phyloP scores from a whole-genome alignment of 2,329 filamentous ascomycete species.

The Aspergillus ibericus region DNA sequence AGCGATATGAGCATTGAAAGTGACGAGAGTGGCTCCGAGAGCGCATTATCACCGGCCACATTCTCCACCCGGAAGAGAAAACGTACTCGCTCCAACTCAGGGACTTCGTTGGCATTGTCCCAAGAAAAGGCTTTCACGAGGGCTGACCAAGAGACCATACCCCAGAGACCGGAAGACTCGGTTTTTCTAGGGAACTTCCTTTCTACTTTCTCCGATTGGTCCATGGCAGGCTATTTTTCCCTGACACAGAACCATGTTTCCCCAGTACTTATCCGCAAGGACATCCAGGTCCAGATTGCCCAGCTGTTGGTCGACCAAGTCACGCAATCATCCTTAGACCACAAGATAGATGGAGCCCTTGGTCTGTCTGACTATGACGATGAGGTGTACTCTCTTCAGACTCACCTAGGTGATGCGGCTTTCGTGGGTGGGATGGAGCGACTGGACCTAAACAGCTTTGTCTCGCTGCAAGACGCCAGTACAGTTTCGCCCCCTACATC shows the following conservation, averaged over 20 bases:
- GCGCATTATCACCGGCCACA: constrained; percentile 19
- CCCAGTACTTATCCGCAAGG: constrained; percentile 35
- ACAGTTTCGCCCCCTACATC: constrained; percentile 13
- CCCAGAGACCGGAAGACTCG: constrained; percentile 31
- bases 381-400: constrained; percentile 24
- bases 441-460: constrained; percentile 39
- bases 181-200: constrained; percentile 42
- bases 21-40: constrained; percentile 26
- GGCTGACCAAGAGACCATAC: constrained; percentile 20
- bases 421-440: constrained; percentile 32
- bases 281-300: constrained; percentile 40
- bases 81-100: constrained; percentile 34
- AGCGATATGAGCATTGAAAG: constrained; percentile 29
- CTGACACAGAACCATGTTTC: constrained; percentile 31
- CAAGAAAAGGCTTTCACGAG: constrained; percentile 26
- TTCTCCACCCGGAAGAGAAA: constrained; percentile 35
- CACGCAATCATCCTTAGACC: constrained; percentile 46
- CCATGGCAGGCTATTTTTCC: constrained; percentile 42
- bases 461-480: constrained; percentile 33
- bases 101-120: constrained; percentile 30
- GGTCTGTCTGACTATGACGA: constrained; percentile 31
- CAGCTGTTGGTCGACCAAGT: constrained; percentile 46
- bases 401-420: constrained; percentile 29
- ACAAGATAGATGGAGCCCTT: constrained; percentile 30
- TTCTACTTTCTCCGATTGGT: constrained; percentile 42